phyloP scores from a whole-genome alignment of 179 eudicot species.

The Actinidia arguta region DNA sequence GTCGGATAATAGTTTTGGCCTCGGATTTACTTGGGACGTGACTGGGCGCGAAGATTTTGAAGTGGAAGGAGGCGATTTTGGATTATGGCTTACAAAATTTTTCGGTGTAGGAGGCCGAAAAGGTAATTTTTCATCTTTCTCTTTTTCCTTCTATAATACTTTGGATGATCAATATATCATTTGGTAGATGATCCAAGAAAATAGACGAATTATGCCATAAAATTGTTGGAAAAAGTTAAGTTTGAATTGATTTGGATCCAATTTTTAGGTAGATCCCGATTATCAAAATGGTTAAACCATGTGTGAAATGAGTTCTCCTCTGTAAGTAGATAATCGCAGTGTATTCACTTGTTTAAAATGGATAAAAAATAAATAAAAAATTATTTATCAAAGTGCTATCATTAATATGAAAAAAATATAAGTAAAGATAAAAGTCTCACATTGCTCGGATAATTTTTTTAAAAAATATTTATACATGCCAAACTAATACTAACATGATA shows the following conservation, averaged over 20 bases:
- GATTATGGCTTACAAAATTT: background rate
- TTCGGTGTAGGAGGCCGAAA: background rate
- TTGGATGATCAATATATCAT: background rate
- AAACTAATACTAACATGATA: too few species aligned
- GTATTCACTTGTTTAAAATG: too few species aligned
- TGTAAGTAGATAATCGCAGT: too few species aligned
- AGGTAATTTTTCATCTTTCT: slow-evolving; percentile 15
- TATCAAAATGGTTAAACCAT: background rate
- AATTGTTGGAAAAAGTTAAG: background rate
- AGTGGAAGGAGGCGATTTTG: background rate
- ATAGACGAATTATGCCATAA: background rate
- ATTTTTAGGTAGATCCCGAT: background rate
- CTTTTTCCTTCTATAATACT: background rate
- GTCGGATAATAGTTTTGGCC: slow-evolving; percentile 46
- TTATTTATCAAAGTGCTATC: too few species aligned
- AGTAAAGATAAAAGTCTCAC: too few species aligned
- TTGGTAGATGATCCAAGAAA: background rate
- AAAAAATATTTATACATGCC: too few species aligned
- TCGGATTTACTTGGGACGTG: slow-evolving; percentile 42
- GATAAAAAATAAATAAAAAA: too few species aligned
- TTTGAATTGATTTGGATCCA: background rate
- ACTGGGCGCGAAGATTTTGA: slow-evolving; percentile 10
- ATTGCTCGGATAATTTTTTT: too few species aligned
- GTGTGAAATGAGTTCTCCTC: background rate
- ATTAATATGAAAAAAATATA: too few species aligned